A percentile compares a stretch with the other conserved stretches of the same genome.
Conservation (phyloP, 805 yeast species). For the Ogataea chonburiensis region DNA sequence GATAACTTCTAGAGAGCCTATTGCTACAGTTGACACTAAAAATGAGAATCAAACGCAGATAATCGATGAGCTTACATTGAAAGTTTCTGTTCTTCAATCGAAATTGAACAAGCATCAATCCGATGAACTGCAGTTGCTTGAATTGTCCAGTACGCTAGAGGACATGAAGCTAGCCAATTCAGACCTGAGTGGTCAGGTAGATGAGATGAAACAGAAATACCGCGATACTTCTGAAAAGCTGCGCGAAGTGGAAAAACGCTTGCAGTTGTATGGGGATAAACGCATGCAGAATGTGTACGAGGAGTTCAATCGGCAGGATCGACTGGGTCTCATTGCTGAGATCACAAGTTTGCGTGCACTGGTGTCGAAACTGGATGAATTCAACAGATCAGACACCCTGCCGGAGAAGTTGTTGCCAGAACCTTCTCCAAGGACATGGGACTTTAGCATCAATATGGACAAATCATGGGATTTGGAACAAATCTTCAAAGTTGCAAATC, state of each 20-base stretch:
- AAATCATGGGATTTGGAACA: background rate
- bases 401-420: too few species aligned
- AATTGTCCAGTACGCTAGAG: conserved; percentile 23
- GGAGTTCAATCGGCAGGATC: conserved; percentile 14
- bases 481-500: background rate
- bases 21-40: background rate
- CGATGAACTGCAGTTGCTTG: conserved; percentile 30
- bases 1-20: background rate
- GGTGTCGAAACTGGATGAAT: conserved; percentile 7
- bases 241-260: conserved; percentile 7
- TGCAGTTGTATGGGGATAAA: conserved; percentile 15
- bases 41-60: conserved; percentile 14
- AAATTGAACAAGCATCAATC: conserved; percentile 38
- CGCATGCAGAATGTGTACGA: conserved; percentile 11
- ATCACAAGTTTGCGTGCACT: conserved; percentile 16
- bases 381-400: background rate
- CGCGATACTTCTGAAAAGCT: conserved; percentile 4
- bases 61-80: conserved; percentile 45
- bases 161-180: conserved; percentile 27
- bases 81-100: conserved; percentile 44
- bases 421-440: background rate
- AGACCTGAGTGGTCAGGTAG: conserved; percentile 16
- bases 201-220: conserved; percentile 14
- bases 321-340: conserved; percentile 14
- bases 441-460: conserved; percentile 3